Evolutionary conservation across 1,284 basidiomycete species (phyloP).

Genomic region (Rhodotorula sp.): DNA sequence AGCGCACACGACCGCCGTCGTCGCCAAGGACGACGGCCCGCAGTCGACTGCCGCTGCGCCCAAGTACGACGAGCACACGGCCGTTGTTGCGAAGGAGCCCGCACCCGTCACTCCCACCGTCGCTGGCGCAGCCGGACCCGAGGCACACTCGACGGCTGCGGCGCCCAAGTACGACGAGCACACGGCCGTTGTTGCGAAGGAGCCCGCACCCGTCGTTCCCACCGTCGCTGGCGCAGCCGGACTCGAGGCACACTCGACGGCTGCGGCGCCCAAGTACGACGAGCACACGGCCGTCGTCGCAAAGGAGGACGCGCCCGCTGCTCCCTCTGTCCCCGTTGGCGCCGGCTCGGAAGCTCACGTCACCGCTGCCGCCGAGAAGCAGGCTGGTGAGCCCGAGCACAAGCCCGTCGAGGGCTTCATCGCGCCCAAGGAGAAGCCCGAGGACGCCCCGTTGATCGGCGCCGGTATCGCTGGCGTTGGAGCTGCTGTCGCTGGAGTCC

Average conservation of each 20-base stretch:
- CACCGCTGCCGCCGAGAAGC: not conserved
- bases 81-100: slow-evolving; percentile 19
- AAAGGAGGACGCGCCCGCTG: slow-evolving; percentile 3
- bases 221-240: slow-evolving; percentile 8
- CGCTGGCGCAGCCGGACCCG: slow-evolving; percentile 2
- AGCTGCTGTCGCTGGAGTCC: slow-evolving; percentile 21
- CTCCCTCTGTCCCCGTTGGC: not conserved
- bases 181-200: slow-evolving; percentile 22
- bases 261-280: not conserved
- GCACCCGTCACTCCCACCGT: not conserved
- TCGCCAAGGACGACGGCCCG: slow-evolving; percentile 5
- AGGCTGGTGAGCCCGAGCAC: not conserved
- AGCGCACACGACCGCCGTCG: slow-evolving; percentile 5
- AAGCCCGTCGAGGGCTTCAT: slow-evolving; percentile 15
- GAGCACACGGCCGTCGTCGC: slow-evolving; percentile 14
- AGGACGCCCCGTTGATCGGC: slow-evolving; percentile 14
- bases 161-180: slow-evolving; percentile 3
- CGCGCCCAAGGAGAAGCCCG: slow-evolving; percentile 27
- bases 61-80: slow-evolving; percentile 22
- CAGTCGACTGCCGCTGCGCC: slow-evolving; percentile 16
- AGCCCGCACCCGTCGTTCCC: not conserved
- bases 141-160: not conserved
- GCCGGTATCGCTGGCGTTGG: slow-evolving; percentile 21
- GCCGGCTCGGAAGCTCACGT: not conserved
- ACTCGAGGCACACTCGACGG: not conserved